These are phyloP conservation scores for Edaphochlamys debaryana DNA, from an alignment of 139 green algal species.

Conservation along the genomic window DNA sequence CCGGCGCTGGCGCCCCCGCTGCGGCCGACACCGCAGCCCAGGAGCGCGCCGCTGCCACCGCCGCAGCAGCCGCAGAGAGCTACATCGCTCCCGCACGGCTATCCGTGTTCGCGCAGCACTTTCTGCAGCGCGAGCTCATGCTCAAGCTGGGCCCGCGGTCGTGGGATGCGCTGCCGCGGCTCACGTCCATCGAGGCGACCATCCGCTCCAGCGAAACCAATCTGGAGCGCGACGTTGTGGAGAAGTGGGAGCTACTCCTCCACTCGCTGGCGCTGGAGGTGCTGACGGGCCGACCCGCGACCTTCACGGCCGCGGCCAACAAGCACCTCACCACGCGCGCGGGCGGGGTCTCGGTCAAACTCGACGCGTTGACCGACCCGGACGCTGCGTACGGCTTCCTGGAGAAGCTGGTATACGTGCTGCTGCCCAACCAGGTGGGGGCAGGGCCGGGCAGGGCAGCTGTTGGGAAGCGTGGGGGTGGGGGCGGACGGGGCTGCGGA, in stretches of 20 bases:
- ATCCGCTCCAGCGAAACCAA: conserved; percentile 29
- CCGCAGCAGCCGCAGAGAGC: conserved; percentile 1
- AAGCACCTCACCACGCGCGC: background rate
- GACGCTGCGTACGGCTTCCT: conserved; percentile 34
- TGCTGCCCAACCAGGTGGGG: conserved; percentile 55
- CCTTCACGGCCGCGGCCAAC: background rate
- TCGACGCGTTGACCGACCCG: conserved; percentile 17
- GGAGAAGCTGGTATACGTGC: conserved; percentile 55
- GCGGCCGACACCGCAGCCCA: background rate
- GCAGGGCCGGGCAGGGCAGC: too few species aligned
- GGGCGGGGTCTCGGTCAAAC: conserved; percentile 30
- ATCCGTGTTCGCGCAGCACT: background rate
- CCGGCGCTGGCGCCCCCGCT: background rate
- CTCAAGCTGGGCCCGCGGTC: conserved; percentile 24
- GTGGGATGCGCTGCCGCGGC: conserved; percentile 12
- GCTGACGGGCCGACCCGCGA: background rate
- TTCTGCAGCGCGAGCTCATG: conserved; percentile 41
- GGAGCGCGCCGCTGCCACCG: background rate
- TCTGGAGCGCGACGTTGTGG: conserved; percentile 5
- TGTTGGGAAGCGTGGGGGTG: too few species aligned
- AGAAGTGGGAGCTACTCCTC: conserved; percentile 48
- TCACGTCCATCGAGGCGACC: conserved; percentile 12
- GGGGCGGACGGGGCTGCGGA: too few species aligned
- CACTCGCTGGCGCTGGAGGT: conserved; percentile 41
- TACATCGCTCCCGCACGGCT: conserved; percentile 16